Base-by-base conservation (phyloP, 208 protist species). In the Jaenimonas drosophilae region DNA sequence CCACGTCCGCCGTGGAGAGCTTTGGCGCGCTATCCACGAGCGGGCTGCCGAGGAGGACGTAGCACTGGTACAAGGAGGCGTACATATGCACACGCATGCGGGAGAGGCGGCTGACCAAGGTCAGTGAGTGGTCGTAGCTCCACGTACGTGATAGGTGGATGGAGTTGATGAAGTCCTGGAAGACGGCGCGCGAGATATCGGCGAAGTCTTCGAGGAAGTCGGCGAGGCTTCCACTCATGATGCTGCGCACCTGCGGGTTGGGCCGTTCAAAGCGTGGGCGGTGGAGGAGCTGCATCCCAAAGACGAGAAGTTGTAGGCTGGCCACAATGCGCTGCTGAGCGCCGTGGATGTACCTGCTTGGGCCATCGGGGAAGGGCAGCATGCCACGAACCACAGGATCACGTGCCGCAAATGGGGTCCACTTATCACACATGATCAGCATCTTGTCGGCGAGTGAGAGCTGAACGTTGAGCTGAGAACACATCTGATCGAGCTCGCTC, bases 131-230 rank as follows among this genome's bases (percentile, higher is more conserved):
- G 0, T 60, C 53, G 38, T 68, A 69, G 30, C 41, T 55, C 60
- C 59, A 75, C 34, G 44, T 52, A 37, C 64, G 51, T 1, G 52
- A 61, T 21, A 48, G 28, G 30, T 65, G 64, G 11, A 63, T 27
- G 0, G 64, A 64, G 49, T 71, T 41, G 39, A 71, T 71, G 25
- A 71, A 55, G 45, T 71, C 53, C 32, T 71, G 64, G 17, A 27
- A 32, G 17, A 71, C 20, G 14, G 63, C 26, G 6, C 64, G 64
- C 26, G 47, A 37, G 4, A 36, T 46, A 26, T 53, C 37, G 14
- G 57, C 39, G 23, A 71, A 65, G 23, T 64, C 53, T 0, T 46
- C 33, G 27, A 71, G 47, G 28, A 71, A 71, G 24, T 54, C 41
- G 0, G 57, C 38, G 19, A 65, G 37, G 36, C 29, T 51, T 33